These are phyloP conservation scores for Metarhizium sp. DNA, from an alignment of 2,329 filamentous ascomycete species.

Conservation along the genomic window DNA sequence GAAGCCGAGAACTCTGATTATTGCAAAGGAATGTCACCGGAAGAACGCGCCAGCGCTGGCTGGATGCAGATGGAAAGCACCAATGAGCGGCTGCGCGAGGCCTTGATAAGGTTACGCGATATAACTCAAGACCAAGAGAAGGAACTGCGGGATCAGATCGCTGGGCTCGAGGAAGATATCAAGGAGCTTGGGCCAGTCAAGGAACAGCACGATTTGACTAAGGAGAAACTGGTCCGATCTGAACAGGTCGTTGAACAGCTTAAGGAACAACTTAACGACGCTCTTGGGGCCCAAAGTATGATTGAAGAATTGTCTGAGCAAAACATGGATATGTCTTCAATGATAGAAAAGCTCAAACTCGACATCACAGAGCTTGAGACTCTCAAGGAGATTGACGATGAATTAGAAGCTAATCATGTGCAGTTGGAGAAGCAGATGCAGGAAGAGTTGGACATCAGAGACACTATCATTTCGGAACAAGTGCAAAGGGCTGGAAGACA, in stretches of 20 bases:
- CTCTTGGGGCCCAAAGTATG: conserved; percentile 83
- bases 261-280: conserved; percentile 82
- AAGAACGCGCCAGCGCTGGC: conserved; percentile 76
- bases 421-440: conserved; percentile 92
- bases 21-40: conserved; percentile 73
- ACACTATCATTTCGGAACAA: conserved; percentile 76
- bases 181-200: conserved; percentile 58
- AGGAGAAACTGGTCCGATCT: conserved; percentile 62
- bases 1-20: conserved; percentile 81
- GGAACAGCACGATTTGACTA: conserved; percentile 58
- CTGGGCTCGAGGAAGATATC: conserved; percentile 62
- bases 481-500: conserved; percentile 63
- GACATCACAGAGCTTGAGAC: conserved; percentile 82
- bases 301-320: conserved; percentile 85
- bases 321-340: conserved; percentile 74
- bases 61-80: conserved; percentile 89
- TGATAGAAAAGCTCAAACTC: conserved; percentile 72
- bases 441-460: conserved; percentile 84
- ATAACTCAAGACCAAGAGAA: conserved; percentile 77
- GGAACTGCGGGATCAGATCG: conserved; percentile 67
- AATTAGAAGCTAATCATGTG: conserved; percentile 86
- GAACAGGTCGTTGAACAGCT: conserved; percentile 77
- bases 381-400: conserved; percentile 86
- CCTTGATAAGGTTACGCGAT: conserved; percentile 74
- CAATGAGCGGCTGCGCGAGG: conserved; percentile 80